Evolutionary conservation across 148 eudicot species (phyloP).

Genomic region (Linanthus parryae): DNA sequence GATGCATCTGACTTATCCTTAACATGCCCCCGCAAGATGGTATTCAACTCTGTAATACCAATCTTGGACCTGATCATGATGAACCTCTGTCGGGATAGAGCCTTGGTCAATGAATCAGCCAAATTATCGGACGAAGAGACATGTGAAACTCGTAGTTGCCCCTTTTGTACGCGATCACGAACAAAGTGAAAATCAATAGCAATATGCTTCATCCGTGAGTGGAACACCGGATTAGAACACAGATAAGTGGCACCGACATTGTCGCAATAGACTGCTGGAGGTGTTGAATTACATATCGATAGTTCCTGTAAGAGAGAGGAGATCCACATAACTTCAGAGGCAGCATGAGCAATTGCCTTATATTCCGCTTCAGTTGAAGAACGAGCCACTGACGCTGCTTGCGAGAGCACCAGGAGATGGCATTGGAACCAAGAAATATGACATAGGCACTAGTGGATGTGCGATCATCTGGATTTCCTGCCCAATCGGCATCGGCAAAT

Average conservation of each 20-base stretch:
- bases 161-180: background rate
- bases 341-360: background rate
- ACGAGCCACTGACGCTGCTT: background rate
- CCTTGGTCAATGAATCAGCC: background rate
- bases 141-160: background rate
- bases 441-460: background rate
- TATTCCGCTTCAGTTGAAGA: background rate
- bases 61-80: background rate
- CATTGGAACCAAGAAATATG: background rate
- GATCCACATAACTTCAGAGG: background rate
- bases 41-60: too few species aligned
- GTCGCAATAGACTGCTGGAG: background rate
- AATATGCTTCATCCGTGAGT: constrained; percentile 1
- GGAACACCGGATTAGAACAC: constrained; percentile 1
- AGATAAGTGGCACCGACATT: background rate
- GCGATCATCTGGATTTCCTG: background rate
- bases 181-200: background rate
- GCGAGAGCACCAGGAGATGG: background rate
- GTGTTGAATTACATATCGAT: background rate
- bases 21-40: too few species aligned
- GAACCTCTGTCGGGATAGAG: background rate
- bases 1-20: too few species aligned
- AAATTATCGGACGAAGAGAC: background rate
- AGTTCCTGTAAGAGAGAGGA: background rate
- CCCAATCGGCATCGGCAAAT: constrained; percentile 1